Evolutionary conservation across 192 early-diverging fungal species (phyloP).

Genomic region (Entomortierella chlamydospora): DNA sequence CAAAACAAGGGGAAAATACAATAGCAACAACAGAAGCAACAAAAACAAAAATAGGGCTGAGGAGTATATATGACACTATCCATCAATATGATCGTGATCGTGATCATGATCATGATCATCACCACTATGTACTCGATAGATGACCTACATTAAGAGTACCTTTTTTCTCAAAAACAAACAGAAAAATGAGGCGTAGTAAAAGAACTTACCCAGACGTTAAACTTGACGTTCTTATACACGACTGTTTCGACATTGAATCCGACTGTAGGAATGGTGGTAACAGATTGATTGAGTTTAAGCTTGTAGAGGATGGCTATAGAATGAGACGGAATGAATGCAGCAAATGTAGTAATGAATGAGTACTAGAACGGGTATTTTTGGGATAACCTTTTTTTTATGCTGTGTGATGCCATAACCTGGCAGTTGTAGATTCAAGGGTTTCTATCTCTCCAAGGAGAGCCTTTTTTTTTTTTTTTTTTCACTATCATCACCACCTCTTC

Average conservation of each 20-base stretch:
- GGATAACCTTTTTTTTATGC: not conserved
- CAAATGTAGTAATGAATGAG: not conserved
- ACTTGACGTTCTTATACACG: conserved; percentile 88
- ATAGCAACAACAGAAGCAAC: no score
- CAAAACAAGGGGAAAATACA: not conserved
- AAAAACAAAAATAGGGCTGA: no score
- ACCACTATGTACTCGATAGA: no score
- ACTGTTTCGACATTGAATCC: conserved; percentile 92
- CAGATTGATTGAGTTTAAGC: conserved; percentile 97
- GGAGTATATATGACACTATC: no score
- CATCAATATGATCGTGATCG: no score
- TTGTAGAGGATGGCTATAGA: conserved; percentile 97
- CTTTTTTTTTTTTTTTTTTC: conserved; percentile 6
- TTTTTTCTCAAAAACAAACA: no score
- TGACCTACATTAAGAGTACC: no score
- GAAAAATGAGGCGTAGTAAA: conserved; percentile 1
- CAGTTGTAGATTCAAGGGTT: not conserved
- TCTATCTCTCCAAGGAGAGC: not conserved
- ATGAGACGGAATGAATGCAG: not conserved
- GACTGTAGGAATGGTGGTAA: conserved; percentile 98
- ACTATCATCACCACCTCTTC: not conserved
- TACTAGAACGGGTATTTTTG: no score
- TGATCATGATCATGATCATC: not conserved
- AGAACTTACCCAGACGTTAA: conserved; percentile 75
- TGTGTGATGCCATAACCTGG: conserved; percentile 1